Base-by-base conservation (phyloP, 371 early-diverging fungal genomes). In the Conidiobolus incongruus region DNA sequence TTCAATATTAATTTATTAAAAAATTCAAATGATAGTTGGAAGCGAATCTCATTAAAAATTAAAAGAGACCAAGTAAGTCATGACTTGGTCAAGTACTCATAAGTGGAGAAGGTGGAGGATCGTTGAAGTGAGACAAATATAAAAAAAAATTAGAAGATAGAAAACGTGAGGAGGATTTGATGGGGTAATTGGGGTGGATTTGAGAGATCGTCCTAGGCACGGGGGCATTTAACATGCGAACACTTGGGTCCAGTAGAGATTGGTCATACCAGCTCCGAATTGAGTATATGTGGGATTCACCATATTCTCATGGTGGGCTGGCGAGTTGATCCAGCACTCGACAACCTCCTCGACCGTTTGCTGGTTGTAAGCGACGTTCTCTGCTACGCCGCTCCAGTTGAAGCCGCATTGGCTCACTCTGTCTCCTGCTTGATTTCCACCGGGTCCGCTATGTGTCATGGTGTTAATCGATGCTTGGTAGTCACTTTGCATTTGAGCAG, bases 291-390 rank as follows among this genome's bases (percentile, higher is more conserved):
- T 29, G 6, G 41, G 41, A 28, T 40, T 40, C 5, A 40, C 21
- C 15, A 52, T 48, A 38, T 52, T 52, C 15, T 13, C 43, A 13
- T 44, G 33, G 41, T 52, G 52, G 19, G 42, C 48, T 10, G 39
- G 38, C 12, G 48, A 48, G 28, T 41, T 39, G 45, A 48, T 48
- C 52, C 52, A 52, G 2, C 44, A 37, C 1, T 42, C n/a, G 19
- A 40, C 19, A 2, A 40, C 41, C 5, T 32, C 33, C 4, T 11
- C 20, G 4, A 19, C 41, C 5, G n/a, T 52, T 20, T 34, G 19
- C 26, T 60, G 53, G 44, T 54, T 52, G 40, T 40, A 51, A 24
- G 65, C 65, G 16, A 64, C 59, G 52, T 64, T 64, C 48, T 64
- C 65, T 4, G 53, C 63, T 4, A 43, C 42, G 1, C 41, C 51